Base-by-base conservation (phyloP, 306 rosid species). In the Sophora flavescens region DNA sequence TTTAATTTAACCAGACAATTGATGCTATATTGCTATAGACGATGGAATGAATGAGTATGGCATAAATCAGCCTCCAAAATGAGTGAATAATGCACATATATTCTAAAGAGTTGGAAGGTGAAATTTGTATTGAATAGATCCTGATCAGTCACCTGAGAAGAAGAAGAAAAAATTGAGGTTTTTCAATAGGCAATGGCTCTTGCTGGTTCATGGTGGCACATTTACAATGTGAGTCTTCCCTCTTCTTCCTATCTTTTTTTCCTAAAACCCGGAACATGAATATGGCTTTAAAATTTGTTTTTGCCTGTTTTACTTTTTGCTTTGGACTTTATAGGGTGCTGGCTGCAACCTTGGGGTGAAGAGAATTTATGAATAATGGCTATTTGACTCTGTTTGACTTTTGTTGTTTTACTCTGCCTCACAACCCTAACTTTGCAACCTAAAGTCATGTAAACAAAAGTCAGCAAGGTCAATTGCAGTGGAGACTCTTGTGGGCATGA, bases 111-210 rank as follows among this genome's bases (percentile, higher is more conserved):
- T 86, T 6, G 93, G 91, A 69, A 88, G 79, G 60, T 57, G 86
- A 10, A 89, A 91, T 80, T 80, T 89, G 71, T 92, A 91, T 57
- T 85, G 91, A 94, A 85, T 47, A 59, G 90, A 90, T 32, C 87
- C 84, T 11, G 89, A 86, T 78, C 89, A 84, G 75, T 88, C 85
- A 10, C 32, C 83, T 1, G 86, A 86, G 78, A 87, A 79, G 81
- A 91, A 89, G 82, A 87, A 87, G n/a, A n/a, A n/a, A n/a, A n/a
- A n/a, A n/a, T n/a, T 72, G 88, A 74, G 76, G 92, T 92, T 89
- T 91, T 75, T 28, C 87, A 77, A 18, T 73, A 10, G 48, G 92
- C 96, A 35, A 88, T 90, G 96, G 82, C 77, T 44, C 80, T 90
- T 52, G 83, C 87, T 11, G 92, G n/a, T n/a, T n/a, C n/a, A n/a